Base-by-base conservation (phyloP, 441 rosid genomes). In the Syzygium syzygioides region DNA sequence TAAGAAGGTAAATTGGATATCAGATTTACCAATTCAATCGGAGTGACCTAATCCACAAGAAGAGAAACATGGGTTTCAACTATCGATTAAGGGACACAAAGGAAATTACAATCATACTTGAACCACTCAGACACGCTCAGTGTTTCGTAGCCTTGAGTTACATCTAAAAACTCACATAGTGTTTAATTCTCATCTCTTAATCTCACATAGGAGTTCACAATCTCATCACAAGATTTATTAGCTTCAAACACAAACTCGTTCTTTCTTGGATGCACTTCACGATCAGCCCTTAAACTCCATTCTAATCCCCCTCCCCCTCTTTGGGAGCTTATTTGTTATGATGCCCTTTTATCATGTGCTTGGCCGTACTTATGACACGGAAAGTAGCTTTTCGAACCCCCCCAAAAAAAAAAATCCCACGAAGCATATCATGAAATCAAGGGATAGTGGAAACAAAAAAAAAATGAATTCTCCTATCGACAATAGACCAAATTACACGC, bases 11-110 rank as follows among this genome's bases (percentile, higher is more conserved):
- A 60, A n/a, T 60, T 2, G 6, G 1, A 60, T 60, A 60, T 60
- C 8, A 14, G 30, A 28, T 60, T 60, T 14, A 62, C 37, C 7
- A 8, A 19, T 62, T 62, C 71, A n/a, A 6, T 62, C 3, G 3
- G 11, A 14, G 34, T 14, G 19, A 14, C 34, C 32, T n/a, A 62
- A 34, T n/a, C 17, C 4, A n/a, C 18, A 3, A 34, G 71, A 15
- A 62, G 71, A n/a, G 71, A 62, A 62, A 62, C 8, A 14, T 1
- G 2, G 37, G 37, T 30, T 62, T 62, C 71, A 62, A 14, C 1
- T 6, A 62, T n/a, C 3, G 0, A 62, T n/a, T n/a, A 62, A 62
- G 14, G 0, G 8, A 60, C 13, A 60, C 3, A 60, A 5, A 1
- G 1, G 32, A 5, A 2, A 62, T n/a, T 62, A 14, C 10, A 62